Evolutionary conservation across 106 monocot genomes (phyloP), one percentile per base, ranked within the genome.

Genomic region (Dendrobium chrysotoxum): DNA sequence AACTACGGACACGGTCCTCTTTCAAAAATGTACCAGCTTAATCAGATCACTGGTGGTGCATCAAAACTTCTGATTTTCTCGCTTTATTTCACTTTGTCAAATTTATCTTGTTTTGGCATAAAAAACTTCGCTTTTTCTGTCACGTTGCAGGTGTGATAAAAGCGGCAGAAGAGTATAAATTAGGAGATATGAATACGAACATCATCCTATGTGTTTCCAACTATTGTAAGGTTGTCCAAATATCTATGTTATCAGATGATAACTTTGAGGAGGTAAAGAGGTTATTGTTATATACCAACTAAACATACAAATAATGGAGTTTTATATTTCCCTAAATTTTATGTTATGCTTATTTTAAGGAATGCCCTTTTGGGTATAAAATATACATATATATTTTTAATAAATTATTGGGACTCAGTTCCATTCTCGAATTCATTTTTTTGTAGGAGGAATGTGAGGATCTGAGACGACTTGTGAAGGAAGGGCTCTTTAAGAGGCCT

Each of bases 361-460:
- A 42, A 3, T 42, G 74, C 28, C 74, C 41, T 74, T 42, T 74
- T 18, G 40, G 4, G 42, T 74, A 42, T 42, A 40, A 40, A 40
- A n/a, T 17, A 74, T 74, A 16, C 70, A 15, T 15, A 9, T 0
- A 4, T 30, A 11, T 35, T 70, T 70, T 70, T 1, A 28, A 17
- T 74, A 28, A 18, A 38, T 20, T 73, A 40, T 4, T 20, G 1
- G 44, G 65, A 42, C 79, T 38, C 12, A 71, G 7, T 65, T 53
- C 3, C 20, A 30, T 46, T 68, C 16, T 7, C 75, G 18, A 76
- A 31, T 79, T 35, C 46, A 26, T 68, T 46, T 80, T 21, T 44
- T 86, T 70, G 67, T 83, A 95, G 95, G 86, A 87, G 61, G 95
- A 95, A 73, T 92, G 87, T 71, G 86, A 91, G 53, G 93, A 89